Base-by-base conservation (phyloP, 345 rosid species). In the Lumnitzera littorea region DNA sequence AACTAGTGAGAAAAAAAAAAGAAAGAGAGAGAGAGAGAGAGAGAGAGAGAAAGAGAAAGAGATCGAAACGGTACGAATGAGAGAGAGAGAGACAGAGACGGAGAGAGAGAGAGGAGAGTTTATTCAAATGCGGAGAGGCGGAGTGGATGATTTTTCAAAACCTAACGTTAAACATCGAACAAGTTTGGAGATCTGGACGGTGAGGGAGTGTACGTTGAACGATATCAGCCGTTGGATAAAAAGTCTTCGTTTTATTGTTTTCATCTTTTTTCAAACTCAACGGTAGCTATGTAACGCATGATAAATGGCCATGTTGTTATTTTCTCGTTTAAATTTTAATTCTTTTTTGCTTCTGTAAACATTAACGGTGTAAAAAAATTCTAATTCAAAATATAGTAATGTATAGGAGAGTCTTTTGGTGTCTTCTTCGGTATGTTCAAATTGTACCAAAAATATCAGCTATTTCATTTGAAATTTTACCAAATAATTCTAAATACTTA, bases 61-160 rank as follows among this genome's bases (percentile, higher is more conserved):
- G 52, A 50, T 13, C 2, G 66, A 56, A 50, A 61, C 61, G 51
- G 24, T 50, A 46, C 55, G 20, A 41, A 13, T 20, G 50, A 51
- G 31, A 55, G 23, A 5, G 23, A 5, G 63, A 46, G 65, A 57
- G 60, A 51, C 24, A 41, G 64, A 9, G 23, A 46, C 2, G 2
- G 46, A 11, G 15, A 24, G 36, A 51, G 25, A 31, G 66, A 66
- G 57, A 47, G 25, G 25, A 62, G 12, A 16, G 50, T 29, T 31
- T 17, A 61, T 67, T 67, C 66, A 88, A 91, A 88, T 74, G 72
- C 48, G 57, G 74, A 77, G 86, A 68, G 88, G 86, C 80, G 94
- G 96, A 77, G 51, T 7, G 55, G 12, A 24, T 31, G 14, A 15
- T 60, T 54, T 13, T 60, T 65, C 43, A 70, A 84, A 82, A 80